phyloP scores from a whole-genome alignment of 345 rosid genomes.

The Erysimum cheiranthoides region DNA sequence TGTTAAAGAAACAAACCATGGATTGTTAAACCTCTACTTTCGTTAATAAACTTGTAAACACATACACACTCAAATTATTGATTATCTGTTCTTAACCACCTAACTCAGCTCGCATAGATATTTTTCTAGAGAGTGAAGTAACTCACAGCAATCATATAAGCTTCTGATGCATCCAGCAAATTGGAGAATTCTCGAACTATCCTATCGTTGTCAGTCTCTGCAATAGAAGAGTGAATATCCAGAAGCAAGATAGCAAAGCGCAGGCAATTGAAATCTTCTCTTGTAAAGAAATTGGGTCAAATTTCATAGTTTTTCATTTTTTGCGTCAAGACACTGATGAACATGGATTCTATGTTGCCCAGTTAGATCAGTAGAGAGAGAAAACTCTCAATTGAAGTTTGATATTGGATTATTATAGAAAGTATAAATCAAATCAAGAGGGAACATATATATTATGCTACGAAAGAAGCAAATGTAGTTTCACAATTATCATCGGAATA shows the following conservation, averaged over 20 bases:
- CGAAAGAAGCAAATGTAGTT: no score
- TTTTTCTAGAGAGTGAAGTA: constrained; percentile 10
- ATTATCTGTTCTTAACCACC: background rate
- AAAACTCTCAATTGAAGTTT: background rate
- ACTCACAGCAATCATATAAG: constrained; percentile 55
- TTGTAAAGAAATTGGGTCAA: background rate
- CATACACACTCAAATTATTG: background rate
- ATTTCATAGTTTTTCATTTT: background rate
- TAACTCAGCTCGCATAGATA: background rate
- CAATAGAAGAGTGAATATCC: constrained; percentile 45
- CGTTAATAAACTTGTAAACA: background rate
- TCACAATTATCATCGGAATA: no score
- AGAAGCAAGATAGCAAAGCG: constrained; percentile 15
- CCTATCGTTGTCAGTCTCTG: constrained; percentile 89
- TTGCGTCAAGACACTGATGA: background rate
- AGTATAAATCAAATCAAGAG: background rate
- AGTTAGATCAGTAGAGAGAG: constrained; percentile 1
- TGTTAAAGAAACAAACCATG: constrained; percentile 37
- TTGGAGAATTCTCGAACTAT: constrained; percentile 69
- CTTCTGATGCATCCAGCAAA: constrained; percentile 68
- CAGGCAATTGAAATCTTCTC: background rate
- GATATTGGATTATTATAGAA: background rate
- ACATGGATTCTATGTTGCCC: background rate
- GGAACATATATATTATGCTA: no score
- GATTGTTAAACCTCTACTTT: constrained; percentile 28